These are phyloP conservation scores for Hypoxylon intermedium DNA, from an alignment of 495 filamentous ascomycete species.

Conservation along the genomic window DNA sequence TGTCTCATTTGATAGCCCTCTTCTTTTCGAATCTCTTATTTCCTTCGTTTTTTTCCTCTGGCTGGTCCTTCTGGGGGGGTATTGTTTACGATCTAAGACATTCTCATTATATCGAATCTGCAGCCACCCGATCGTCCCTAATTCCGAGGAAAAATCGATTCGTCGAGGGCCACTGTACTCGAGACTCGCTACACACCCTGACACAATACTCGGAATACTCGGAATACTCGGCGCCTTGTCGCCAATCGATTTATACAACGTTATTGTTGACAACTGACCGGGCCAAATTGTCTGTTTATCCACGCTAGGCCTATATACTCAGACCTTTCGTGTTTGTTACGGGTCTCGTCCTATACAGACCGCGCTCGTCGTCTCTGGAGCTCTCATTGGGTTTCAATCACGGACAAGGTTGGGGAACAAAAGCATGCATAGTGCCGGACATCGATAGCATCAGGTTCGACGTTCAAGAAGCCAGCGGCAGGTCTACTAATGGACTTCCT, in stretches of 20 bases:
- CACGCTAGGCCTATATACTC: conserved; percentile 5
- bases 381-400: conserved; percentile 4
- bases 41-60: conserved; percentile 4
- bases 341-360: neutral
- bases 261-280: neutral
- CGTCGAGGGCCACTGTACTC: conserved; percentile 11
- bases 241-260: conserved; percentile 12
- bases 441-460: conserved; percentile 24
- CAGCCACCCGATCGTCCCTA: conserved; percentile 17
- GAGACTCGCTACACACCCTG: conserved; percentile 22
- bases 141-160: conserved; percentile 25
- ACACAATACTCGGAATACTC: too few species aligned
- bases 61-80: conserved; percentile 25
- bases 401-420: neutral
- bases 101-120: conserved; percentile 23
- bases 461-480: too few species aligned
- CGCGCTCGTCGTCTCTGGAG: neutral
- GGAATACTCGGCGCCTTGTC: conserved; percentile 4
- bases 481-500: conserved; percentile 43
- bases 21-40: conserved; percentile 6
- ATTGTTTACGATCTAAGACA: conserved; percentile 30
- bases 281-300: conserved; percentile 15
- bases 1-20: conserved; percentile 12
- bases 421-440: conserved; percentile 27
- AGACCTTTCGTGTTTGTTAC: conserved; percentile 17